Evolutionary conservation across 176 grass and related monocot genomes (phyloP).

Genomic region (Eragrostis nindensis): DNA sequence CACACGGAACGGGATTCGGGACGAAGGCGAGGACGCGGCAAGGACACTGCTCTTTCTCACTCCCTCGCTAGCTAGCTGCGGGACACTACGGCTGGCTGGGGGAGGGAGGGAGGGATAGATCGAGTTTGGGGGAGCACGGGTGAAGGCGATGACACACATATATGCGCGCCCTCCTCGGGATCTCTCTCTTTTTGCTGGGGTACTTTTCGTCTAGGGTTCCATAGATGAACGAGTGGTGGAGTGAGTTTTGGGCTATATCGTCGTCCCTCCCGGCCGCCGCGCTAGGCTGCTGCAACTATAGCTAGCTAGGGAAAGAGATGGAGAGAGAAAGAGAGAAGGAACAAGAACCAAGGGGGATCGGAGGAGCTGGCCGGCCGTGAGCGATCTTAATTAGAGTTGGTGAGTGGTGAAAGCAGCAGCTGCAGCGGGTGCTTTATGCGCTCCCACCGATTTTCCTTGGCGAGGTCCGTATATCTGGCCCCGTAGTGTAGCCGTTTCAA

Average conservation of each 20-base stretch:
- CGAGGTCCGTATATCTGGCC: constrained; percentile 35
- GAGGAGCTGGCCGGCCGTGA: background rate
- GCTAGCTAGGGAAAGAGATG: background rate
- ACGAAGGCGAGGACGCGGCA: constrained; percentile 50
- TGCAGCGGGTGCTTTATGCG: constrained; percentile 9
- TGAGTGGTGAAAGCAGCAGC: constrained; percentile 48
- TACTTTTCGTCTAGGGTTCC: constrained; percentile 62
- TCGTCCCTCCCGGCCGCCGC: background rate
- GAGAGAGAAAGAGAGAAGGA: background rate
- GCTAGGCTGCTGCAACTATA: background rate
- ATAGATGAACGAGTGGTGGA: constrained; percentile 50
- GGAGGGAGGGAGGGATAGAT: background rate
- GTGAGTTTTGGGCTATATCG: constrained; percentile 38
- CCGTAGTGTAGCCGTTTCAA: constrained; percentile 4
- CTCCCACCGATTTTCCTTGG: constrained; percentile 37
- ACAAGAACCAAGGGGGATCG: background rate
- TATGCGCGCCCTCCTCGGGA: constrained; percentile 31
- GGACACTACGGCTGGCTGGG: background rate
- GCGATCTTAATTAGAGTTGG: constrained; percentile 64
- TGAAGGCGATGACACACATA: constrained; percentile 38
- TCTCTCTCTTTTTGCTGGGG: background rate
- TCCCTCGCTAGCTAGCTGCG: background rate
- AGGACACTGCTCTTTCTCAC: constrained; percentile 30
- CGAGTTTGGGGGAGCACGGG: constrained; percentile 14
- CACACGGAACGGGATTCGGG: constrained; percentile 47